Conservation (phyloP, 2,329 filamentous ascomycete species). For the Aschersonia sp. region DNA sequence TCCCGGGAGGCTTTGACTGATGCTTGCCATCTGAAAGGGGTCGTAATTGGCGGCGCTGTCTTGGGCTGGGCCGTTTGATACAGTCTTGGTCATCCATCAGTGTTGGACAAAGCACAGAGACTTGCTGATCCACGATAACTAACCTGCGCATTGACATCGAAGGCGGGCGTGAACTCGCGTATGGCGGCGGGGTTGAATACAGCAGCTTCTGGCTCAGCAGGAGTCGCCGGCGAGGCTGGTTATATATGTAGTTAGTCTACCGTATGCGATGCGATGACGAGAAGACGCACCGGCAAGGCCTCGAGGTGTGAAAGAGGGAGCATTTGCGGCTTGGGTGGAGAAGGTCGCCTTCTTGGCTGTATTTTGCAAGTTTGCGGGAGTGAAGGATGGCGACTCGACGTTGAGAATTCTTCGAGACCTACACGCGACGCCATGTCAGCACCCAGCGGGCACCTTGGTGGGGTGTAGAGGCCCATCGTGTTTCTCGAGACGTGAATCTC, state of each 20-base stretch:
- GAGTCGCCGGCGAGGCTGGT: constrained; percentile 19
- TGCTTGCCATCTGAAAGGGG: constrained; percentile 46
- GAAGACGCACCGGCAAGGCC: constrained; percentile 28
- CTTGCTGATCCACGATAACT: constrained; percentile 5
- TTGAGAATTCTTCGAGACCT: constrained; percentile 67
- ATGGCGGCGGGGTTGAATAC: constrained; percentile 42
- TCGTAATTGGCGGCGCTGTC: constrained; percentile 36
- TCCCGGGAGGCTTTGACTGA: constrained; percentile 34
- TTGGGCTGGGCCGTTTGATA: constrained; percentile 32
- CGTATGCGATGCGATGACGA: too few species aligned
- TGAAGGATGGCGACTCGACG: constrained; percentile 93
- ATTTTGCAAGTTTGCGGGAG: constrained; percentile 40
- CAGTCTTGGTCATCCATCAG: constrained; percentile 12
- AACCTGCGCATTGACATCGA: constrained; percentile 36
- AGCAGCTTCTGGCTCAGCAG: constrained; percentile 26
- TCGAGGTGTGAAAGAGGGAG: constrained; percentile 71
- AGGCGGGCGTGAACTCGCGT: constrained; percentile 45
- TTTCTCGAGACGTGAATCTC: too few species aligned
- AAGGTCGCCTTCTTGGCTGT: constrained; percentile 58
- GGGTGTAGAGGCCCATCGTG: too few species aligned
- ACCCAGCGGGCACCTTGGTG: too few species aligned
- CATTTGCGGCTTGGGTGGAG: constrained; percentile 79
- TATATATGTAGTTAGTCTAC: too few species aligned
- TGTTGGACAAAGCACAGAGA: background rate
- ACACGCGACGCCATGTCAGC: background rate